Evolutionary conservation across 495 filamentous ascomycete genomes (phyloP).

Genomic region (Xylaria acuta): DNA sequence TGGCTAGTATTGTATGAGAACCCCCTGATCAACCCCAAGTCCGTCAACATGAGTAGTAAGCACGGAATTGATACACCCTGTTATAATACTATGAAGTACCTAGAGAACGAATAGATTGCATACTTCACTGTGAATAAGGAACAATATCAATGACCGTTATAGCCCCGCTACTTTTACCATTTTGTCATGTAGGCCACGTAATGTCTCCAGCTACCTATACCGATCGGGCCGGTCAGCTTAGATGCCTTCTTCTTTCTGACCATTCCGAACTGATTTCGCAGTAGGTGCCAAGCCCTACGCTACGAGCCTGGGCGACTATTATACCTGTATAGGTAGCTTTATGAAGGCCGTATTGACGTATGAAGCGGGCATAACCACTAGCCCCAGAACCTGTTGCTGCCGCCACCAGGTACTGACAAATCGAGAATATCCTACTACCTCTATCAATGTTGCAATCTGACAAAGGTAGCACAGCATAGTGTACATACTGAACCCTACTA

Average conservation of each 20-base stretch:
- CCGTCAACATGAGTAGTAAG: neutral
- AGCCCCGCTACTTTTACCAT: neutral
- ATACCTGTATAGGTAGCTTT: neutral
- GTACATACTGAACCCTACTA: neutral
- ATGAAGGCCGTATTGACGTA: neutral
- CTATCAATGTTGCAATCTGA: slow-evolving; percentile 22
- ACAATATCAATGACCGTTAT: neutral
- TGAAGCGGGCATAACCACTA: neutral
- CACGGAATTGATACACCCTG: neutral
- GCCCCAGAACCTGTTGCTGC: no score
- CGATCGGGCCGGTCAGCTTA: neutral
- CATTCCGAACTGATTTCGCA: neutral
- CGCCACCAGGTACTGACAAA: slow-evolving; percentile 4
- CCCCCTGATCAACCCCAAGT: neutral
- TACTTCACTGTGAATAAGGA: neutral
- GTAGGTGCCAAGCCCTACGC: neutral
- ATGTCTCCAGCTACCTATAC: neutral
- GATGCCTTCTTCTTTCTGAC: neutral
- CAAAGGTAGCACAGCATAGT: slow-evolving; percentile 10
- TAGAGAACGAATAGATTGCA: neutral
- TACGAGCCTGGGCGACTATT: neutral
- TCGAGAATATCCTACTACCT: neutral
- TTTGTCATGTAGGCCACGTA: neutral
- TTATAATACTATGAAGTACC: neutral
- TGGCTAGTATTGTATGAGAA: neutral